Evolutionary conservation across 1,139 yeast genomes (phyloP), one percentile per base, ranked within the genome.

Genomic region (Petasospora rhodanensis): DNA sequence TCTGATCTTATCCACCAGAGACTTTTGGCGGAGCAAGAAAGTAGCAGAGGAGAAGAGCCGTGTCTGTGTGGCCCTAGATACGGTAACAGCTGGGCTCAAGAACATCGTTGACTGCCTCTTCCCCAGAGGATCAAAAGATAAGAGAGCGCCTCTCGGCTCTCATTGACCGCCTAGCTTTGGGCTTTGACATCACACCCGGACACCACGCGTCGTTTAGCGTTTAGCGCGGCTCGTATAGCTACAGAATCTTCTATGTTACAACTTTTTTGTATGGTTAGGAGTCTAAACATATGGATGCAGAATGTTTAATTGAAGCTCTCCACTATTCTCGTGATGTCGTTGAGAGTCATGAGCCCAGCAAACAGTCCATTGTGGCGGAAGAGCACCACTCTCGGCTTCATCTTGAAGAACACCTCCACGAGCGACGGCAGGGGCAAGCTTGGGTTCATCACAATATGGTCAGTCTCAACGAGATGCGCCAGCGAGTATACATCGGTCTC

Each of bases 331-430:
- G 32, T 28, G 16, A 35, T 28, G 26, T 50, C 54, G 22, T 37
- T 43, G 32, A 47, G 28, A 2, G 53, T 48, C 25, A 50, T 11
- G 13, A 49, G 18, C 3, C 54, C 53, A 7, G 22, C 26, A 26
- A 50, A 46, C 14, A 28, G 15, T 3, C 53, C 53, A 9, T 41
- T 35, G 4, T 37, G 24, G 7, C 38, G 24, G 24, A 50, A 47
- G 10, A 50, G 16, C 13, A 47, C 49, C 22, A 40, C 40, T 20
- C 53, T 31, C 10, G 54, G 49, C 21, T 49, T 49, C 33, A 50
- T 26, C 25, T 47, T 47, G 35, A 37, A 43, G 33, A 49, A 49
- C 6, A 46, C 32, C 18, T 50, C 53, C 18, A 43, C 40, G 8
- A 50, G 19, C 10, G 52, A 40, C 0, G 55, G 51, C 4, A 50